Evolutionary conservation across 257 asterid species (phyloP).

Genomic region (Rubia yunnanensis): DNA sequence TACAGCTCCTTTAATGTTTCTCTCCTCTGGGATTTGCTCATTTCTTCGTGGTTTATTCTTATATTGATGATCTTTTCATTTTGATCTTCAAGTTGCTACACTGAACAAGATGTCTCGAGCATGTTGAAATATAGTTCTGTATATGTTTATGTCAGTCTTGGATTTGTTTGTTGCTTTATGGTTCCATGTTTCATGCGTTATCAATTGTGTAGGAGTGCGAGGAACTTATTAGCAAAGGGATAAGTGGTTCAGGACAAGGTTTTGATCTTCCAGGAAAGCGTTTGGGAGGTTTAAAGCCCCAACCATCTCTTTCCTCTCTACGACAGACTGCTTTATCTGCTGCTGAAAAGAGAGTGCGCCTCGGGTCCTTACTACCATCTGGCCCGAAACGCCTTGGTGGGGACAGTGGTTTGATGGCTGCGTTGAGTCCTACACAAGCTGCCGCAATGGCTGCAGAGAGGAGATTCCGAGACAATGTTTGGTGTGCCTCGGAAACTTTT

Average conservation of each 20-base stretch:
- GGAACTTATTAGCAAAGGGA: constrained; percentile 63
- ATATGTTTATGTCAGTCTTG: background rate
- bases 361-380: constrained; percentile 57
- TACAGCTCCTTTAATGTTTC: background rate
- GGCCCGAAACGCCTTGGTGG: constrained; percentile 87
- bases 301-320: constrained; percentile 51
- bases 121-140: background rate
- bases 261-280: constrained; percentile 88
- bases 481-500: constrained; percentile 82
- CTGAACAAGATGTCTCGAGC: background rate
- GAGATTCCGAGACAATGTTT: constrained; percentile 70
- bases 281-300: constrained; percentile 60
- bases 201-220: constrained; percentile 56
- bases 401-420: constrained; percentile 58
- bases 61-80: background rate
- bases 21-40: background rate
- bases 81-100: background rate
- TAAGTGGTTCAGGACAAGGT: constrained; percentile 74
- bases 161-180: background rate
- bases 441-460: constrained; percentile 99
- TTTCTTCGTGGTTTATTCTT: background rate
- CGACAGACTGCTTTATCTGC: constrained; percentile 60
- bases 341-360: constrained; percentile 78
- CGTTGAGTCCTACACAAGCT: constrained; percentile 82
- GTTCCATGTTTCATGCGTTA: background rate